These are phyloP conservation scores for Hemileccinum impolitum DNA, from an alignment of 768 basidiomycete genomes.

Conservation along the genomic window DNA sequence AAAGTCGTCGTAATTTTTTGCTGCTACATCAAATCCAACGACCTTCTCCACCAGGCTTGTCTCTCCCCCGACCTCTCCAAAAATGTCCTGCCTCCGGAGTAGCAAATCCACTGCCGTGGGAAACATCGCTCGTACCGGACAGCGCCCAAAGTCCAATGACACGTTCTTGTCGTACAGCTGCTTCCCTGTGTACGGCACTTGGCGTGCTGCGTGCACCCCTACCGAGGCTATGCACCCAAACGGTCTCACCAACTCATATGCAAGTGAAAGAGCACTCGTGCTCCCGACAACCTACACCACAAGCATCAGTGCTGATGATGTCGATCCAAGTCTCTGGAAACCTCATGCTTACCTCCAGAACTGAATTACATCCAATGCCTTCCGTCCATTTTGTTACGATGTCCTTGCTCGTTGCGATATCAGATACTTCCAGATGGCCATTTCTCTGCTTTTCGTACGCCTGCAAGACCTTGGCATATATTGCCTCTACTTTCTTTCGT, in stretches of 20 bases:
- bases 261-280: conserved; percentile 55
- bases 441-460: conserved; percentile 25
- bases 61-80: conserved; percentile 63
- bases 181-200: conserved; percentile 51
- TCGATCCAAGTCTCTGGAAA: not conserved
- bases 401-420: conserved; percentile 49
- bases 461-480: conserved; percentile 51
- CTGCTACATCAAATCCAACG: conserved; percentile 57
- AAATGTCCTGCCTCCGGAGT: conserved; percentile 66
- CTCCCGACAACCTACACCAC: conserved; percentile 63
- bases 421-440: conserved; percentile 49
- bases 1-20: conserved; percentile 59
- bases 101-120: conserved; percentile 67
- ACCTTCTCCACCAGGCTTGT: conserved; percentile 65
- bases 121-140: conserved; percentile 77
- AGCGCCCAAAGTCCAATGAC: conserved; percentile 77
- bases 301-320: not conserved
- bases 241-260: conserved; percentile 68
- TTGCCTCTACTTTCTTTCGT: conserved; percentile 55
- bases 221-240: conserved; percentile 77
- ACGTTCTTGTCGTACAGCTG: conserved; percentile 76
- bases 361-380: conserved; percentile 56
- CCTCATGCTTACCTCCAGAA: conserved; percentile 54
- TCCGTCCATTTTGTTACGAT: conserved; percentile 51
- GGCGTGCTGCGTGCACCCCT: conserved; percentile 59